Percentiles rank a stretch among this genome's conserved stretches.
Conservation (phyloP, 176 grass and related monocot genomes). For the Rhynchospora breviuscula region DNA sequence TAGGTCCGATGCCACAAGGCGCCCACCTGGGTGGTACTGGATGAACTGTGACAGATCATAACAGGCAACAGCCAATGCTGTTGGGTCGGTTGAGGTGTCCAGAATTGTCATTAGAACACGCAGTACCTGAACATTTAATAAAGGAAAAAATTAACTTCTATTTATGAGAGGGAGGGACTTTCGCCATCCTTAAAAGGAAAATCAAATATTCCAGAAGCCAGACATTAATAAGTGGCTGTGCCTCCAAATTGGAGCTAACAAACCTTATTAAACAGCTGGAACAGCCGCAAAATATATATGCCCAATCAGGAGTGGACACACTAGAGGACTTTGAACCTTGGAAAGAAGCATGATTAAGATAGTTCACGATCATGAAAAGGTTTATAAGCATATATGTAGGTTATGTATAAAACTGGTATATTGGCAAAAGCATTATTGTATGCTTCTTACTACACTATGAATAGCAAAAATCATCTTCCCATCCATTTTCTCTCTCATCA, state of each 20-base stretch:
- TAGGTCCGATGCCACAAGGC: slow-evolving; percentile 60
- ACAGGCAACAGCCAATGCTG: slow-evolving; percentile 75
- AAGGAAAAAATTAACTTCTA: neutral
- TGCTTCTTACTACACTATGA: neutral
- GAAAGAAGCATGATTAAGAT: neutral
- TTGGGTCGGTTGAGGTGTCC: slow-evolving; percentile 67
- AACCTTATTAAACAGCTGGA: neutral
- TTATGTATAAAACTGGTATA: neutral
- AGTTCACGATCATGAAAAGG: neutral
- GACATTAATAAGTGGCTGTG: neutral
- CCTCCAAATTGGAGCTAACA: neutral
- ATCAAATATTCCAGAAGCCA: slow-evolving; percentile 3
- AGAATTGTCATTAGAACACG: slow-evolving; percentile 81
- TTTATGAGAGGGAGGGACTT: neutral
- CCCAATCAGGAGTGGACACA: neutral
- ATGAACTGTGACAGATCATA: slow-evolving; percentile 95
- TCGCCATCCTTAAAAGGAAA: neutral
- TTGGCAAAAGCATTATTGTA: neutral
- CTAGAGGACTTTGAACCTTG: neutral
- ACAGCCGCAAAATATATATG: neutral
- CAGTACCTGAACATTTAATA: slow-evolving; percentile 46
- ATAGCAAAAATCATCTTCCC: neutral
- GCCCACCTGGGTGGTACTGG: slow-evolving; percentile 80
- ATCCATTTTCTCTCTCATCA: neutral
- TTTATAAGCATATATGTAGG: neutral